Base-by-base conservation (phyloP, 192 early-diverging fungal species). In the Linnemannia elongata region DNA sequence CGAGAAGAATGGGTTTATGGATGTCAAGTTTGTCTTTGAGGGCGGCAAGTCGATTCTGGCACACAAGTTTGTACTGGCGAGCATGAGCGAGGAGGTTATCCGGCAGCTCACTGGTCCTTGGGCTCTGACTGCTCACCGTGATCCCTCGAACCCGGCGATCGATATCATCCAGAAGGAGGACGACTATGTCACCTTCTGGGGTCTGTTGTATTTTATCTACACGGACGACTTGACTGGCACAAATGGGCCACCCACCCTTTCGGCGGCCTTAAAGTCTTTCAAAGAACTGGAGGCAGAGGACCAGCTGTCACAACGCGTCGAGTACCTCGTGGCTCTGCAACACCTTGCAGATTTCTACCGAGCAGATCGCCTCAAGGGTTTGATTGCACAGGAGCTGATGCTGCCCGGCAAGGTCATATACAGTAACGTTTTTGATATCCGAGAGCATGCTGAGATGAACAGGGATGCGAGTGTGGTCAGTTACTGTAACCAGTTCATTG, bases 1-100 rank as follows among this genome's bases (percentile, higher is more conserved):
- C 27, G 38, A 30, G 6, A 45, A 17, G 41, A 41, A 27, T 12
- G 72, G 72, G 6, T 73, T 73, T 13, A 73, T 73, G 72, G 72
- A 73, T 45, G 42, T 45, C 41, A 41, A 47, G 42, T 73, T 73
- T 49, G 13, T 13, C 24, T 41, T 30, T 30, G 45, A 30, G 13
- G 24, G 6, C 10, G 20, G 44, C 41, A 27, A 41, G 8, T 73
- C 72, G 24, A 73, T 73, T 17, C 42, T 73, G 38, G 72, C 72
- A 6, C 72, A 73, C 44, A 73, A 73, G 72, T 22, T 73, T 27
- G n/a, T 73, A 15, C n/a, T 73, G 1, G 72, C 72, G 20, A 30
- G 44, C 12, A 27, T 15, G 42, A 27, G 44, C 27, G 42, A 73
- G 12, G 27, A 45, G 5, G 10, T 73, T 15, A 45, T 45, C n/a